Percentiles rank a stretch among this genome's conserved stretches.
phyloP scores from a whole-genome alignment of 805 yeast species.

The Candida berthetii region DNA sequence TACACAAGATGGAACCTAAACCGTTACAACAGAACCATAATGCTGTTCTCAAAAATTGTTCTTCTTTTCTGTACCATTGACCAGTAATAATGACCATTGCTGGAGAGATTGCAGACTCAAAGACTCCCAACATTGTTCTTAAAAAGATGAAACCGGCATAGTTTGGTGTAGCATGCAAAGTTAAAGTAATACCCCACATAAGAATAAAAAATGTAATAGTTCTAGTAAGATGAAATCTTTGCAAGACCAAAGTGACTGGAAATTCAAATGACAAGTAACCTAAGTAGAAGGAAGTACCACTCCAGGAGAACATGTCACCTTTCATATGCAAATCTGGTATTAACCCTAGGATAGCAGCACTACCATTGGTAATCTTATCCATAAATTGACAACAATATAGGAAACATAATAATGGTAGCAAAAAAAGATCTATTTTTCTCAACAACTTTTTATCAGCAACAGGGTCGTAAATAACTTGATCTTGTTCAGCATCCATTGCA shows the following conservation, averaged over 20 bases:
- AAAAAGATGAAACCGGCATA: constrained; percentile 39
- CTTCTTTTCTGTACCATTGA: constrained; percentile 17
- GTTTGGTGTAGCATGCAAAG: constrained; percentile 32
- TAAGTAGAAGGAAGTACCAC: constrained; percentile 43
- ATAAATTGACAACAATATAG: constrained; percentile 31
- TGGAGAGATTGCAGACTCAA: constrained; percentile 35
- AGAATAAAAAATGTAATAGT: constrained; percentile 30
- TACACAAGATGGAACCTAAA: constrained; percentile 33
- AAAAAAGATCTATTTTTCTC: constrained; percentile 30
- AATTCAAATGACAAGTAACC: constrained; percentile 48
- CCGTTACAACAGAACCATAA: constrained; percentile 27
- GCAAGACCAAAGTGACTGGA: constrained; percentile 36
- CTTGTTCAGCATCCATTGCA: constrained; percentile 7
- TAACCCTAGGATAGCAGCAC: constrained; percentile 39
- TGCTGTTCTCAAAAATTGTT: constrained; percentile 24
- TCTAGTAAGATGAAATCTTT: constrained; percentile 43
- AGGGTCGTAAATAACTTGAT: constrained; percentile 11
- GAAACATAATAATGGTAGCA: constrained; percentile 30
- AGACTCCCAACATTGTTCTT: constrained; percentile 41
- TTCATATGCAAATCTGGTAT: constrained; percentile 31
- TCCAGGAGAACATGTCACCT: constrained; percentile 37
- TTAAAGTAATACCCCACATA: constrained; percentile 42
- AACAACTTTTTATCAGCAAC: constrained; percentile 24
- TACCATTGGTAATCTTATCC: constrained; percentile 35
- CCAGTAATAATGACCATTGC: constrained; percentile 13